Base-by-base conservation (phyloP, 2,329 filamentous ascomycete genomes). In the Pyrenophora tritici-repentis region DNA sequence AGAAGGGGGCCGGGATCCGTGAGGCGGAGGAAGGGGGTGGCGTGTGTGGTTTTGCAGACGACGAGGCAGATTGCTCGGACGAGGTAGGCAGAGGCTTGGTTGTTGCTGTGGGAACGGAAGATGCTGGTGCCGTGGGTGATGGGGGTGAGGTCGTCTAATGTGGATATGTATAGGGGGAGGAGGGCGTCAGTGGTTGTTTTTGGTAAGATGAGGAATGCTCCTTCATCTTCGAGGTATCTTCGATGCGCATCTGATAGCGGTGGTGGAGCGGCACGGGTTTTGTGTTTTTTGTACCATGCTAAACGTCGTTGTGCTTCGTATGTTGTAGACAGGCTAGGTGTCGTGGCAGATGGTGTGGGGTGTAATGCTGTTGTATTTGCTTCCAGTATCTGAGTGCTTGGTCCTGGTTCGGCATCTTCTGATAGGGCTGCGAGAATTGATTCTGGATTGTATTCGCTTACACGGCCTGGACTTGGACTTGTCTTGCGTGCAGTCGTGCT, bases 391-490 rank as follows among this genome's bases (percentile, higher is more conserved):
- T 31, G 41, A 20, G 14, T 16, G 20, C 32, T 42, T 42, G 38
- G 5, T 29, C 32, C 38, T 31, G 45, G 32, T n/a, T 36, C 38
- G n/a, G 32, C 32, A 17, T 37, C 22, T 29, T 48, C 45, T 31
- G 45, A 48, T 7, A 48, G 38, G 42, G 45, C 45, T 36, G 32
- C 32, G 9, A 48, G 45, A 10, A 48, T 24, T 5, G 45, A 48
- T 16, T 41, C 45, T 9, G 45, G 45, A 9, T 48, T 48, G 13
- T 48, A 48, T 37, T 48, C 45, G 38, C 45, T 48, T 9, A 48
- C 45, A n/a, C 45, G 38, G 17, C 45, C 45, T 14, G 45, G 45
- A 6, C 45, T 48, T 22, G 24, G 32, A 3, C 6, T 42, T 1
- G 45, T 24, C 3, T 42, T 40, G 22, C 45, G 13, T 6, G 10